Evolutionary conservation across 176 grass and related monocot genomes (phyloP), one percentile per base, ranked within the genome.

Genomic region (Eremochloa ophiuroides): DNA sequence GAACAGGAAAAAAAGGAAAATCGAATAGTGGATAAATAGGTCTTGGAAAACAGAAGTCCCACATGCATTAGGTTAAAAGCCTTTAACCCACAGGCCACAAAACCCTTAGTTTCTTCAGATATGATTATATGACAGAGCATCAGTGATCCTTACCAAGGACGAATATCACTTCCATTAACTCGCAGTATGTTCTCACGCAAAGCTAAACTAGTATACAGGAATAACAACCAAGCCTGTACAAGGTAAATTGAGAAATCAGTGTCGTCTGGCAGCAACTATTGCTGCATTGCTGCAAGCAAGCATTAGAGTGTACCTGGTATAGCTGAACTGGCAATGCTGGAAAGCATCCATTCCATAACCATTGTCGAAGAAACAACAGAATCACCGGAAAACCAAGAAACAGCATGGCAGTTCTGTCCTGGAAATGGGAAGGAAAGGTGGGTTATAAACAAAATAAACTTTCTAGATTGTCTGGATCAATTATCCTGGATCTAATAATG

Each of bases 401-500:
- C 37, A 98, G 65, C 62, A 95, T 86, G 3, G 96, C 96, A 58
- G 96, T 98, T 85, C 96, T 95, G 62, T 98, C 96, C 96, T 98
- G 93, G 56, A 87, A 80, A 91, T 10, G 31, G 3, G 13, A 10
- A 18, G 75, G 53, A 71, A 72, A 5, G 18, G 1, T 50, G 1
- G 5, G 39, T 79, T 46, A 88, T 1, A 18, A 80, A 80, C 7
- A 84, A 41, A 34, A 30, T 31, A 37, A 33, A 9, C 33, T 30
- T 64, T 65, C 0, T 83, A 58, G 26, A 34, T 63, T 56, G 2
- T 72, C 22, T 66, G 53, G 33, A 82, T 76, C 20, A 28, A 59
- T 48, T 23, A 18, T 67, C 46, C 16, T 10, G 46, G 51, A 60
- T 60, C 12, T 77, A 77, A 33, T 22, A 60, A 6, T 63, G 63